These are phyloP conservation scores for Xylaria sp. DNA, from an alignment of 2,329 filamentous ascomycete species.

Conservation along the genomic window DNA sequence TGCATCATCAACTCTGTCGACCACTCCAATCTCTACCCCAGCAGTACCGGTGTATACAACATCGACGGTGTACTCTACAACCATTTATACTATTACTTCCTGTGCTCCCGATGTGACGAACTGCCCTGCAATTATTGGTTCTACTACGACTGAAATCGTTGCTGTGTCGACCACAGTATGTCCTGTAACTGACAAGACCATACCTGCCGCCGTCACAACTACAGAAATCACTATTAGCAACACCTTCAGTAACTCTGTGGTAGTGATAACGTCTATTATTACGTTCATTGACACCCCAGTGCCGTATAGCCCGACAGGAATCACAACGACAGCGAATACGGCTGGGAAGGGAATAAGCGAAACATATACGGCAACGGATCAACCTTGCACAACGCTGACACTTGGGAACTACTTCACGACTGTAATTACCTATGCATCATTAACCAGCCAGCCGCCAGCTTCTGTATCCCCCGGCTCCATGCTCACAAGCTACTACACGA, in stretches of 20 bases:
- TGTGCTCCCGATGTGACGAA: slow-evolving; percentile 45
- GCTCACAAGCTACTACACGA: slow-evolving; percentile 39
- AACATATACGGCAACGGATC: slow-evolving; percentile 10
- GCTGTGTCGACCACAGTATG: slow-evolving; percentile 48
- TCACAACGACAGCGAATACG: slow-evolving; percentile 17
- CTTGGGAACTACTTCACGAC: slow-evolving; percentile 46
- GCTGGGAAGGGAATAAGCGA: slow-evolving; percentile 23
- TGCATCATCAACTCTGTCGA: slow-evolving; percentile 23
- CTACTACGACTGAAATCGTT: slow-evolving; percentile 45
- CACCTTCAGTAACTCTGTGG: slow-evolving; percentile 41
- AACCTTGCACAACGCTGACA: slow-evolving; percentile 43
- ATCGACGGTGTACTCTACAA: slow-evolving; percentile 48
- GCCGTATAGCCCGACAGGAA: slow-evolving; percentile 30
- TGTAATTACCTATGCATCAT: slow-evolving; percentile 43
- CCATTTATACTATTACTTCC: slow-evolving; percentile 46
- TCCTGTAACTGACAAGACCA: slow-evolving; percentile 40
- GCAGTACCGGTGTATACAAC: slow-evolving; percentile 43
- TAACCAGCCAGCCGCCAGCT: slow-evolving; percentile 36
- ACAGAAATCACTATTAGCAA: slow-evolving; percentile 42
- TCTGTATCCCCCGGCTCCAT: slow-evolving; percentile 37
- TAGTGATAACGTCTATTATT: slow-evolving; percentile 44
- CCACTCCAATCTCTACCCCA: slow-evolving; percentile 24
- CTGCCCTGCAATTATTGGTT: slow-evolving; percentile 42
- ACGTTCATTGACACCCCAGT: slow-evolving; percentile 44
- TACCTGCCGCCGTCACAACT: slow-evolving; percentile 5